Conservation (phyloP, 495 filamentous ascomycete genomes). For the Penicillium macrosclerotiorum region DNA sequence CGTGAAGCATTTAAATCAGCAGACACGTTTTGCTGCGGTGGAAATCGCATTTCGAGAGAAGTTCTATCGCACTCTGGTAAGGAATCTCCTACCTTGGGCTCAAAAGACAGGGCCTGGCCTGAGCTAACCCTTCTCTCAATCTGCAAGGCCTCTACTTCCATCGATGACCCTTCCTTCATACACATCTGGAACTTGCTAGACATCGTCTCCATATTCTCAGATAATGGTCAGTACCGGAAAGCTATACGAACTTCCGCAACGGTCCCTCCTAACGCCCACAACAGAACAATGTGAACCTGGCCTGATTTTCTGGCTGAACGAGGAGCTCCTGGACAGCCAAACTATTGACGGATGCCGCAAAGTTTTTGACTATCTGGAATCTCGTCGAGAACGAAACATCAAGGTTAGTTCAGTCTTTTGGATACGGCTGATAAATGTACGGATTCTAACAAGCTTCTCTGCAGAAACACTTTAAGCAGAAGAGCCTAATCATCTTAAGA, state of each 20-base stretch:
- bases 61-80: conserved; percentile 74
- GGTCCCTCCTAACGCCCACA: conserved; percentile 22
- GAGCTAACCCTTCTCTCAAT: conserved; percentile 18
- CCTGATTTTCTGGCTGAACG: conserved; percentile 83
- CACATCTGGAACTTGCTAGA: conserved; percentile 92
- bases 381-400: conserved; percentile 80
- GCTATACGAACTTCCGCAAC: background rate
- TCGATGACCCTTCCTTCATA: conserved; percentile 71
- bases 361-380: conserved; percentile 92
- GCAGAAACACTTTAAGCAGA: conserved; percentile 76
- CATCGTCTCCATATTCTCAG: conserved; percentile 80
- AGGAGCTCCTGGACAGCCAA: conserved; percentile 94
- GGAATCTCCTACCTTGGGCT: conserved; percentile 18
- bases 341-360: conserved; percentile 86
- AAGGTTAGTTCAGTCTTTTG: conserved; percentile 42
- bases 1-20: conserved; percentile 29
- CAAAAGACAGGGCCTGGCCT: background rate
- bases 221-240: conserved; percentile 54
- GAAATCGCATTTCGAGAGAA: conserved; percentile 76
- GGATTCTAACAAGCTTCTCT: conserved; percentile 11
- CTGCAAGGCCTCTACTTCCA: conserved; percentile 62
- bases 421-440: background rate
- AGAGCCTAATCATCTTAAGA: conserved; percentile 81
- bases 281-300: conserved; percentile 81
- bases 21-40: conserved; percentile 61